A percentile compares a stretch with the other conserved stretches of the same genome.
These are phyloP conservation scores for Groenewaldozyma sp. DNA, from an alignment of 1,139 yeast species.

Conservation along the genomic window DNA sequence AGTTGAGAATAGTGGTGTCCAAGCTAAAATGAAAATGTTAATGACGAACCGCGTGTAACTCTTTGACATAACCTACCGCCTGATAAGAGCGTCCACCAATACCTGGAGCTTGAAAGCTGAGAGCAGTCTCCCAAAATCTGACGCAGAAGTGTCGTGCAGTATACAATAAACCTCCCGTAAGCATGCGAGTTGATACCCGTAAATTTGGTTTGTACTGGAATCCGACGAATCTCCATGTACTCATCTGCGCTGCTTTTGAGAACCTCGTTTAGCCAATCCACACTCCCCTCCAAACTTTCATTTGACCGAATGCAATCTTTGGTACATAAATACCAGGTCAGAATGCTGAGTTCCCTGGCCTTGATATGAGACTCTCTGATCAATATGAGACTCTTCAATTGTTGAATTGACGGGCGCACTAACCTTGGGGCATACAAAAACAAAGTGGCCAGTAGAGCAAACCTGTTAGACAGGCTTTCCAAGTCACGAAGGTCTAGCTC, in stretches of 20 bases:
- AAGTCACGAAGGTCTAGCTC: slow-evolving; percentile 12
- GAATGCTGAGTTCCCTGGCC: slow-evolving; percentile 12
- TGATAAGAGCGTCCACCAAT: slow-evolving; percentile 5
- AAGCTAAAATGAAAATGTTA: too few species aligned
- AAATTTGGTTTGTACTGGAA: slow-evolving; percentile 4
- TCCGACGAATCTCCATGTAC: slow-evolving; percentile 8
- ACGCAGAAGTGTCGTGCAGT: slow-evolving; percentile 4
- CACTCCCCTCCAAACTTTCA: slow-evolving; percentile 6
- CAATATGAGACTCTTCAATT: slow-evolving; percentile 11
- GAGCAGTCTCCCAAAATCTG: slow-evolving; percentile 1
- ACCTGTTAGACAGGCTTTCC: slow-evolving; percentile 16
- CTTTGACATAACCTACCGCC: not conserved
- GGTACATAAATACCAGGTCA: slow-evolving; percentile 12
- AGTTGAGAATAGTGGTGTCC: not conserved
- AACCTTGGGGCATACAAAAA: slow-evolving; percentile 10
- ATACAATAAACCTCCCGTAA: slow-evolving; percentile 11
- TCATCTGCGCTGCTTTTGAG: slow-evolving; percentile 11
- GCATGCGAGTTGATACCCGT: slow-evolving; percentile 10
- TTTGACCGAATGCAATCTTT: slow-evolving; percentile 9
- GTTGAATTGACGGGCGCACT: slow-evolving; percentile 15
- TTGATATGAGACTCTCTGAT: slow-evolving; percentile 16
- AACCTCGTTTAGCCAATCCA: slow-evolving; percentile 14
- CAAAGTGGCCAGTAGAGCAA: slow-evolving; percentile 13
- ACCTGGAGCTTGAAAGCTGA: not conserved
- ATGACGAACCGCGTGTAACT: too few species aligned